Base-by-base conservation (phyloP, 768 basidiomycete species). In the Mrakia hoshinonis region DNA sequence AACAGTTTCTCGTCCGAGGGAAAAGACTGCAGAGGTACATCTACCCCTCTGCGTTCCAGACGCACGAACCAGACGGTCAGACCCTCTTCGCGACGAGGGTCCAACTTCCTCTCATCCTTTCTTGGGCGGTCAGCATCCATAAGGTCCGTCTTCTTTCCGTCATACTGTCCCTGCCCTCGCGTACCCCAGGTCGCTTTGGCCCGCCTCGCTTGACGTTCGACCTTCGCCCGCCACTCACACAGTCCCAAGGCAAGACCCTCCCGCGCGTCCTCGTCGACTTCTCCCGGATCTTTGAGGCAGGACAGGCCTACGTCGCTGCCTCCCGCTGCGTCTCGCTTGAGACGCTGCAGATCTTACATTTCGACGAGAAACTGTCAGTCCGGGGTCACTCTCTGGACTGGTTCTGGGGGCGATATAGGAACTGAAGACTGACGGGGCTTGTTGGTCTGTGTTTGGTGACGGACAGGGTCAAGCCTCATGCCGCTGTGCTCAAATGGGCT, bases 181-280 rank as follows among this genome's bases (percentile, higher is more conserved):
- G 12, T 60, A 22, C 38, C 18, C 60, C 12, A 15, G 20, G 20
- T 20, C 7, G 24, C 20, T 29, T 24, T 58, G 22, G 9, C 36
- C 9, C 20, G 3, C 58, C 51, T 34, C 29, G 10, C 7, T 52
- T 29, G 26, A 3, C 54, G 13, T 31, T 22, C 54, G 9, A n/a
- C n/a, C n/a, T 15, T 31, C 34, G 13, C 7, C 20, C 26, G 22
- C 36, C 43, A 62, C 6, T 31, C 55, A 29, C 55, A 6, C 26
- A 61, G 62, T 46, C 62, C 18, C 46, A 46, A 48, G 62, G 39
- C 4, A 64, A 64, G 26, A 43, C 43, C 11, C 62, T 64, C 39
- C 20, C 43, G n/a, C 38, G 92, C 55, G 94, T 98, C 75, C 95
- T 90, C 77, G 94, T 98, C 58, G 94, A 98, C 77, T 83, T 99